Base-by-base conservation (phyloP, 257 asterid species). In the Penstemon eatonii region DNA sequence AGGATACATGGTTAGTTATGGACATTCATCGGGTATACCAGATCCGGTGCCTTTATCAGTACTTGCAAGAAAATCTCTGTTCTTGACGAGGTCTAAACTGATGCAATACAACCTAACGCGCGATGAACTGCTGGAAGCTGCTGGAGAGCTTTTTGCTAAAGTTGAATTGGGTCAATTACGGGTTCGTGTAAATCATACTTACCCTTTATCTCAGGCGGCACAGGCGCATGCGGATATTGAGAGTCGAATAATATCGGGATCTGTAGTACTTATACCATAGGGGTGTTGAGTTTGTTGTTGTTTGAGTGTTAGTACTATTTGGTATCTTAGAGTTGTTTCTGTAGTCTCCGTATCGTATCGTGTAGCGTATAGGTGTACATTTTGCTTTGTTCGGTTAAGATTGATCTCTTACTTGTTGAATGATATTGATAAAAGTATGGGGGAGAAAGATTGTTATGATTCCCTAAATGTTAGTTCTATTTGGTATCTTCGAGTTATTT, bases 211-310 rank as follows among this genome's bases (percentile, higher is more conserved):
- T 11, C 81, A 87, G 73, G 96, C 94, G 0, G 92, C 95, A 10
- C 88, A 82, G 75, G 99, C 99, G 7, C 99, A 94, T 59, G 73
- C 84, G 4, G 97, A 89, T 77, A 84, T 94, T 5, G 97, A 94
- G 87, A 75, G 66, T 55, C 79, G 96, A 50, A 86, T 81, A 69
- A 94, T 96, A 4, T 79, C 96, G 6, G 99, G 99, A 18, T 94
- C 98, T 0, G 60, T 91, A 25, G 90, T 94, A 75, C 91, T 91
- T 53, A 75, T 91, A 63, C 96, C 96, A 5, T 85, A 89, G 58
- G 80, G 62, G 38, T 56, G 69, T 63, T 42, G 3, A 60, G 10
- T 2, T 25, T 15, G 33, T 1, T 25, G 0, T 25, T 25, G 33
- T 25, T 25, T 25, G 33, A 25, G 33, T 1, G 33, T 25, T 25